These are phyloP conservation scores for Coemansia sp. DNA, from an alignment of 192 early-diverging fungal genomes.

Conservation along the genomic window DNA sequence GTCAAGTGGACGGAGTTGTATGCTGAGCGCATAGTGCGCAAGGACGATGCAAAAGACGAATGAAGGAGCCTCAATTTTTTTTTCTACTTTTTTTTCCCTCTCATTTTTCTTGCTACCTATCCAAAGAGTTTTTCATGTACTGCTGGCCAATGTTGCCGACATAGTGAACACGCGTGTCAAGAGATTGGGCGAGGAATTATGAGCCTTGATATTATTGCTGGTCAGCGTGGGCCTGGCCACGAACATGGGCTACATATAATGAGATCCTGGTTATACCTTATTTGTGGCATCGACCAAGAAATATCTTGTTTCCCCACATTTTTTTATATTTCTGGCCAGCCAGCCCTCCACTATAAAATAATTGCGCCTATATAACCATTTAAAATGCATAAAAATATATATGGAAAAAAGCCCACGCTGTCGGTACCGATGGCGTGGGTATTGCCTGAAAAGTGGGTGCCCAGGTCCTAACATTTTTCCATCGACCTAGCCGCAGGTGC, in stretches of 20 bases:
- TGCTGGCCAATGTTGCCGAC: not conserved
- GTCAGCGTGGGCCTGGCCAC: conserved; percentile 1
- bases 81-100: not conserved
- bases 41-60: not conserved
- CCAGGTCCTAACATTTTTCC: conserved; percentile 1
- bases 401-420: conserved; percentile 3
- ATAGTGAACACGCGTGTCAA: not conserved
- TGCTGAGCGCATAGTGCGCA: conserved; percentile 9
- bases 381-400: not conserved
- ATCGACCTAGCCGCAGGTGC: not conserved
- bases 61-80: not conserved
- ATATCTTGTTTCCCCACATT: not conserved
- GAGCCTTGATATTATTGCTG: not conserved
- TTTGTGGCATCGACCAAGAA: no score
- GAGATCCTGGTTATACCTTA: not conserved
- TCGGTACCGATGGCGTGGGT: conserved; percentile 3
- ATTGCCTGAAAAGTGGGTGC: not conserved
- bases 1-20: conserved; percentile 42
- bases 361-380: not conserved
- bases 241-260: not conserved
- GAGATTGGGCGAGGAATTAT: not conserved
- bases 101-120: not conserved
- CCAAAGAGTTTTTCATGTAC: not conserved
- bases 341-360: not conserved
- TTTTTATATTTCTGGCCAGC: not conserved